Base-by-base conservation (phyloP, 345 rosid species). In the Streptanthus diversifolius region DNA sequence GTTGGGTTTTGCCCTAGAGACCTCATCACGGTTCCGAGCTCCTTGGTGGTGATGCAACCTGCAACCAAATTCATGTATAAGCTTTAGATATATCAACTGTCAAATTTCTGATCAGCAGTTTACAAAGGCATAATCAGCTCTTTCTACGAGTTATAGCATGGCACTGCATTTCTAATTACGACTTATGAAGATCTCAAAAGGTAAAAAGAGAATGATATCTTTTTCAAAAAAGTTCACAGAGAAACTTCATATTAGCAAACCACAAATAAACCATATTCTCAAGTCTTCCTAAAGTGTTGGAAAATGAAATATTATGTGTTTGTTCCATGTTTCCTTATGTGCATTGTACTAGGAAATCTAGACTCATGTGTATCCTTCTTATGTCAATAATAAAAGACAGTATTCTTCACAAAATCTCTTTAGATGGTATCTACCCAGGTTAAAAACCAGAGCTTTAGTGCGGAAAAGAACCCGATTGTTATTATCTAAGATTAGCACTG, bases 31-130 rank as follows among this genome's bases (percentile, higher is more conserved):
- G 81, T 79, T 15, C 81, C 81, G 0, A 79, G 81, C 79, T 79
- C 81, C 66, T 80, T 84, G 66, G 84, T 84, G 53, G 79, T 79
- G 51, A 79, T 79, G 39, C 79, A 74, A 67, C 82, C 87, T 79
- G 68, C 40, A 68, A 53, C 35, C 29, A 52, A 5, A 52, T 36
- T 12, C 11, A 45, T 39, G 27, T 33, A 11, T 58, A 74, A 56
- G 1, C 33, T 57, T 39, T 14, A 64, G 72, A 6, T 14, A 35
- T 10, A 8, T 35, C 49, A 29, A 35, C 14, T 2, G 22, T 6
- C 6, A 40, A 13, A 35, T 44, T 58, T 35, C 45, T 35, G 45
- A 63, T 2, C 17, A 63, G 65, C 17, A 25, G 47, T 19, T 51
- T 32, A 13, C 25, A 63, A 54, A 63, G 5, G 15, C 22, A 39